Conservation (phyloP, 306 rosid species). For the Prunus campanulata region DNA sequence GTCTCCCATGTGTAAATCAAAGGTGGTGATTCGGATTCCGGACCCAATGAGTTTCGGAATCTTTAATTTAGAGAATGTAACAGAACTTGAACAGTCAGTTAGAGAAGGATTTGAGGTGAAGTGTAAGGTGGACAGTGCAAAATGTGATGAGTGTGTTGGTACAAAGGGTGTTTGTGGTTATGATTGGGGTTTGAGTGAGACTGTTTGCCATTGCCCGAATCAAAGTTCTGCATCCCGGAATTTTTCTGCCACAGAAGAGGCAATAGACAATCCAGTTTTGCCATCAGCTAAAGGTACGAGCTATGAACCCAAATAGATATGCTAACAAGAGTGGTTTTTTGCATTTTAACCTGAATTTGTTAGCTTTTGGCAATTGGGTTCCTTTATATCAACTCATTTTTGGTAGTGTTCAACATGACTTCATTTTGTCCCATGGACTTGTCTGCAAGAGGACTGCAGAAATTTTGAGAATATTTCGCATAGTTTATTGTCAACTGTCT, state of each 20-base stretch:
- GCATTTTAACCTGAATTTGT: neutral
- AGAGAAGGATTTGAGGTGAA: slow-evolving; percentile 25
- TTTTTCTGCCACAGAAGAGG: neutral
- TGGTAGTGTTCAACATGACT: neutral
- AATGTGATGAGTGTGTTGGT: slow-evolving; percentile 31
- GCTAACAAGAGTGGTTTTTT: neutral
- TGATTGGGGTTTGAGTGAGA: slow-evolving; percentile 1
- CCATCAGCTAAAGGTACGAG: neutral
- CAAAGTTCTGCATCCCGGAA: neutral
- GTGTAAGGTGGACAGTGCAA: slow-evolving; percentile 26
- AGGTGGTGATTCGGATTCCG: slow-evolving; percentile 25
- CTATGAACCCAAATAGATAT: neutral
- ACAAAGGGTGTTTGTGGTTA: slow-evolving; percentile 38
- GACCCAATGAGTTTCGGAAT: no score
- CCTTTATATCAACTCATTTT: neutral
- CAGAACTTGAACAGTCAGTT: slow-evolving; percentile 5
- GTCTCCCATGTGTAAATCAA: neutral
- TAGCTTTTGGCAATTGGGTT: neutral
- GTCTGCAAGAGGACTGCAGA: neutral
- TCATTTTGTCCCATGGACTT: neutral
- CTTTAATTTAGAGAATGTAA: rapidly evolving
- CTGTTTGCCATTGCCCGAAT: slow-evolving; percentile 35
- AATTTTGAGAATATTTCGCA: neutral
- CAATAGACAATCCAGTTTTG: neutral
- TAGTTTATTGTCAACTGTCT: neutral